Evolutionary conservation across 305 asterid genomes (phyloP), one percentile per base, ranked within the genome.

Genomic region (Fraxinus nigra): DNA sequence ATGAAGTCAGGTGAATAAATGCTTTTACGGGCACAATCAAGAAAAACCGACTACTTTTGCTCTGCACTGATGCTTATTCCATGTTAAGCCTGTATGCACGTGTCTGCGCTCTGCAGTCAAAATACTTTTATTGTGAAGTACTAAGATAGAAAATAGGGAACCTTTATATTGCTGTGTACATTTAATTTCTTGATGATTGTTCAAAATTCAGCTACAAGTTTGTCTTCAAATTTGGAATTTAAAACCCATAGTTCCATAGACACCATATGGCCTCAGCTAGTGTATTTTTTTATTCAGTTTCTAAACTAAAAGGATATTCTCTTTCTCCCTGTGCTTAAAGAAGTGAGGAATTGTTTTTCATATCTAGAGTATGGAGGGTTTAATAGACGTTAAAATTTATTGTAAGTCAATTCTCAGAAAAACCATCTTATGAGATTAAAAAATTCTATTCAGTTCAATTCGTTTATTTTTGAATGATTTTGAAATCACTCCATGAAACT

Each of bases 401-500:
- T 67, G 34, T 54, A 69, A 76, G 24, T 79, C 56, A 7, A 34
- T 59, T 34, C 35, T 56, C 26, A 0, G 16, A 54, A 11, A 33
- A 76, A 22, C 5, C 28, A 10, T 1, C 69, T 10, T 74, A 59
- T 61, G 32, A 43, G 7, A 46, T 7, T 70, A 13, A 32, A 70
- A 48, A 3, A 56, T 73, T 72, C 5, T 35, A 32, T 78, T 32
- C n/a, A 11, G 65, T 79, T 76, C 40, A 30, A 72, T 37, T 20
- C n/a, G 1, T 51, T 74, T 75, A 30, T 35, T 38, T 33, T 22
- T 26, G 2, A 48, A 3, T 1, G 32, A 0, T 51, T 63, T 48
- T 81, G 79, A 67, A 56, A 59, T 77, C 43, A 9, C 51, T 28
- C 75, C 75, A 70, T 70, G 75, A 70, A 28, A 78, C 20, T 77